Conservation (phyloP, 2,329 filamentous ascomycete genomes). For the Xylariales sp. region DNA sequence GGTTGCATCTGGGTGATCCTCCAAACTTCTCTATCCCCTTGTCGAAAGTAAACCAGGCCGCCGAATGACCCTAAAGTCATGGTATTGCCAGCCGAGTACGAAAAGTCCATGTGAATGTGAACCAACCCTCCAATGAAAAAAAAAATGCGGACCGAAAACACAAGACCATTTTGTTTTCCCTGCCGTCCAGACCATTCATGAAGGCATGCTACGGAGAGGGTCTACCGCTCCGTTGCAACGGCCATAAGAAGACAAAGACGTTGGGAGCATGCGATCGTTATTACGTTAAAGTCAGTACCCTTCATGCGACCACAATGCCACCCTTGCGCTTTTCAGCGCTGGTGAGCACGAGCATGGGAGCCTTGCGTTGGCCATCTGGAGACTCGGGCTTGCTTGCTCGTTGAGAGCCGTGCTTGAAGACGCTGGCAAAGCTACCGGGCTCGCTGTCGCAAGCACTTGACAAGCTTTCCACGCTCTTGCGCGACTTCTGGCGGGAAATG, state of each 20-base stretch:
- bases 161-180: slow-evolving; percentile 1
- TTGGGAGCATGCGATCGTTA: slow-evolving; percentile 26
- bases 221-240: slow-evolving; percentile 23
- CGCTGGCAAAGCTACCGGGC: slow-evolving; percentile 60
- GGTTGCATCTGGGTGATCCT: too few species aligned
- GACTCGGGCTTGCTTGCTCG: slow-evolving; percentile 51
- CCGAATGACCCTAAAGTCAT: slow-evolving; percentile 1
- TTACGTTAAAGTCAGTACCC: slow-evolving; percentile 9
- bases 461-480: slow-evolving; percentile 59
- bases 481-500: slow-evolving; percentile 62
- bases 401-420: slow-evolving; percentile 57
- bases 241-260: slow-evolving; percentile 24
- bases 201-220: slow-evolving; percentile 13
- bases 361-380: slow-evolving; percentile 66
- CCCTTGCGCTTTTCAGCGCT: slow-evolving; percentile 49
- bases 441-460: slow-evolving; percentile 54
- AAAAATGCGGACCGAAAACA: slow-evolving; percentile 2
- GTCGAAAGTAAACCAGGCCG: slow-evolving; percentile 3
- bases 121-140: slow-evolving; percentile 4
- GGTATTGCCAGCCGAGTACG: slow-evolving; percentile 4
- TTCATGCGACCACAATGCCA: slow-evolving; percentile 7
- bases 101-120: slow-evolving; percentile 3
- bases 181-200: neutral
- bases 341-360: slow-evolving; percentile 80
- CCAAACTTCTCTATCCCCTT: slow-evolving; percentile 9